These are phyloP conservation scores for Orobanche coerulescens DNA, from an alignment of 257 asterid species.

Conservation along the genomic window DNA sequence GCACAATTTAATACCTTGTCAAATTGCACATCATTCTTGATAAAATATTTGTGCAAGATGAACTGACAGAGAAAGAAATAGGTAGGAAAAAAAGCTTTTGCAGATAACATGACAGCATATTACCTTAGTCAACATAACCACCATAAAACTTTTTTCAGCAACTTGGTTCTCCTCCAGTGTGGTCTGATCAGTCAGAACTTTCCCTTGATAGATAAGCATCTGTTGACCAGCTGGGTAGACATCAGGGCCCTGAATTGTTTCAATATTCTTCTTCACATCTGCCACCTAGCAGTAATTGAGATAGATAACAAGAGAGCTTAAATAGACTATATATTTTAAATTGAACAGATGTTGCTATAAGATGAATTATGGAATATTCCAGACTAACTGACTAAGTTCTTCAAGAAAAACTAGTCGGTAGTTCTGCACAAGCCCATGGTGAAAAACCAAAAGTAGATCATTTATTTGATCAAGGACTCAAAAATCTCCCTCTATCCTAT, in stretches of 20 bases:
- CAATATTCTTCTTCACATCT: conserved; percentile 71
- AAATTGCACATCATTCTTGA: neutral
- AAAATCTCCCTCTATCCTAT: too few relatives aligned
- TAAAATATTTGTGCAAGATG: neutral
- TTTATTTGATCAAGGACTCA: too few relatives aligned
- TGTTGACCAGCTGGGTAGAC: conserved; percentile 71
- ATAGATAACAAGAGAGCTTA: neutral
- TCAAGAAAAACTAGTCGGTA: neutral
- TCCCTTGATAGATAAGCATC: conserved; percentile 88
- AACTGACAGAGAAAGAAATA: neutral
- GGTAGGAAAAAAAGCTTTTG: conserved; percentile 1
- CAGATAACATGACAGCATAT: neutral
- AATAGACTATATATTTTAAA: too few relatives aligned
- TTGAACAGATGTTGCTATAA: too few relatives aligned
- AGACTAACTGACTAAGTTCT: too few relatives aligned
- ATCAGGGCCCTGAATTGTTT: conserved; percentile 59
- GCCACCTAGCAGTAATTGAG: conserved; percentile 41
- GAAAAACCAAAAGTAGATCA: too few relatives aligned
- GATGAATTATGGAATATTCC: too few relatives aligned
- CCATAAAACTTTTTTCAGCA: conserved; percentile 74
- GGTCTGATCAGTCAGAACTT: conserved; percentile 71
- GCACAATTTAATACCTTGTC: neutral
- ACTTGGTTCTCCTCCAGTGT: conserved; percentile 72
- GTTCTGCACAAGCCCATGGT: neutral
- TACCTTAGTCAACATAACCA: conserved; percentile 80